Evolutionary conservation across 2,329 filamentous ascomycete genomes (phyloP), one percentile per base, ranked within the genome.

Genomic region (Alternaria burnsii): DNA sequence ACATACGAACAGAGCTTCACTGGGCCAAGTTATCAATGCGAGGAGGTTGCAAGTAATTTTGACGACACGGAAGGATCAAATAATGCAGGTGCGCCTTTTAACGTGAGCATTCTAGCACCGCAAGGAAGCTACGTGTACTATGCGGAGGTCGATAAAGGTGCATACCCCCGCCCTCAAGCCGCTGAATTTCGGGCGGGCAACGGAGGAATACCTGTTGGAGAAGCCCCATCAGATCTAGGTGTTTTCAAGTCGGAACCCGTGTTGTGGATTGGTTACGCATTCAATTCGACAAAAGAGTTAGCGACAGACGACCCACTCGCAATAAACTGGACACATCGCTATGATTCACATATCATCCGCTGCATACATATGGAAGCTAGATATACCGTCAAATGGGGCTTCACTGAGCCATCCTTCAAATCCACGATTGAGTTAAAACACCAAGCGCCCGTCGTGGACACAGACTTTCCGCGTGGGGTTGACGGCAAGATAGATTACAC

Each of bases 401-500:
- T 70, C 22, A 71, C 62, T 0, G 74, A 74, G 22, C 70, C 75
- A 0, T 71, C 61, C 41, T 77, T 73, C 47, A 62, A 62, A 18
- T 68, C 68, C 7, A 66, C 66, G 26, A 54, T 68, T 2, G 59
- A 44, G 9, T 61, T 67, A 26, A 66, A 76, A 22, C 75, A 68
- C 34, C 52, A 76, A 4, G 28, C 55, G 3, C 76, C 72, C 0
- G 59, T 79, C 20, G 42, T 79, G 18, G 62, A 78, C 50, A 78
- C 76, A 0, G 75, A 67, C 24, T 68, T 75, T 32, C 63, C 69
- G 1, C 59, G 55, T 9, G 61, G 74, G 12, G 67, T 73, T 16
- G 76, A 82, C 52, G 80, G 79, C 4, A 79, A 76, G 3, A 63
- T 66, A 5, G 78, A 82, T 57, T 78, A 78, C 46, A 74, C 71